These are phyloP conservation scores for Gossypium mustelinum DNA, from an alignment of 345 rosid species.

Conservation along the genomic window DNA sequence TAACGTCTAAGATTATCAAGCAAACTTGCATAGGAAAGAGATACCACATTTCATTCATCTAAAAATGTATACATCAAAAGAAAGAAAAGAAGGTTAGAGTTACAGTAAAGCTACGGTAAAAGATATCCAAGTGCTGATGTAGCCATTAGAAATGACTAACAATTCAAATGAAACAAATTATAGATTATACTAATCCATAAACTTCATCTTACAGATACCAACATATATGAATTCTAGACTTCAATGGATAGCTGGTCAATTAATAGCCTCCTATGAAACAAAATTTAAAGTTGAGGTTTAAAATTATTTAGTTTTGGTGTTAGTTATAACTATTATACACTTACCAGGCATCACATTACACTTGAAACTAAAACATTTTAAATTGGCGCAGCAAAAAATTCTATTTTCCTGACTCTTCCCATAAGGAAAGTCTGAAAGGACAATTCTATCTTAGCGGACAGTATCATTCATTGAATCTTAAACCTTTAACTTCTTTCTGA, in stretches of 20 bases:
- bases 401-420: background rate
- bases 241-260: too few relatives aligned
- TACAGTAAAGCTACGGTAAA: background rate
- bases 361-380: background rate
- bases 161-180: background rate
- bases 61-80: background rate
- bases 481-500: background rate
- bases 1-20: background rate
- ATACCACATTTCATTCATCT: background rate
- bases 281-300: background rate
- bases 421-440: background rate
- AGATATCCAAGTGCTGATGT: background rate
- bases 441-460: background rate
- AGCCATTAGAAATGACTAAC: background rate
- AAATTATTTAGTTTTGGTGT: background rate
- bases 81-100: background rate
- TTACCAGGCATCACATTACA: background rate
- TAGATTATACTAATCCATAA: background rate
- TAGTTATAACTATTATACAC: background rate
- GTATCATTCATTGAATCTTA: conserved; percentile 4
- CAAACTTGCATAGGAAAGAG: background rate
- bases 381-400: background rate
- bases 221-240: background rate
- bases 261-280: background rate
- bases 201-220: background rate